phyloP scores from a whole-genome alignment of 2,329 filamentous ascomycete genomes.

The Alternaria metachromatica region DNA sequence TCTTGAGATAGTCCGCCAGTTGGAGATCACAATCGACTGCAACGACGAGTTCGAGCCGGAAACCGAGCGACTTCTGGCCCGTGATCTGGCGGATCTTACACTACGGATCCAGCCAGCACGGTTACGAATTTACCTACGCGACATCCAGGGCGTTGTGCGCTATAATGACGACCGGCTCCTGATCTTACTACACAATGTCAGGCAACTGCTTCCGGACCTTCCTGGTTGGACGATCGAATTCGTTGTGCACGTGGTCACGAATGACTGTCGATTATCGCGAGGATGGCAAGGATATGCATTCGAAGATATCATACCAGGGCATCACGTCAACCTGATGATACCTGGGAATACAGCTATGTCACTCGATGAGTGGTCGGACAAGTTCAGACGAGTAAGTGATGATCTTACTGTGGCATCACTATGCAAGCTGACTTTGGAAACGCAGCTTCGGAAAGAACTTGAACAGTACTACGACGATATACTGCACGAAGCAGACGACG shows the following conservation, averaged over 20 bases:
- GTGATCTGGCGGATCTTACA: neutral
- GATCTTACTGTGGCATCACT: neutral
- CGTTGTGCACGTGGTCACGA: neutral
- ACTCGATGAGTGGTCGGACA: neutral
- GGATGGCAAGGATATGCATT: neutral
- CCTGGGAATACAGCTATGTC: neutral
- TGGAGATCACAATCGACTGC: neutral
- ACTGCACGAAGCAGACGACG: neutral
- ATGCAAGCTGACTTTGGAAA: neutral
- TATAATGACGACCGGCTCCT: neutral
- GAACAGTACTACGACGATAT: neutral
- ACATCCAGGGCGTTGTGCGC: neutral
- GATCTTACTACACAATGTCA: neutral
- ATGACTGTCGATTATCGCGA: neutral
- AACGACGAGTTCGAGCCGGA: neutral
- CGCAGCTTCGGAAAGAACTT: neutral
- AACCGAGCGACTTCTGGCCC: neutral
- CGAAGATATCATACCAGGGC: neutral
- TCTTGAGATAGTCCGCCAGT: neutral
- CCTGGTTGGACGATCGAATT: neutral
- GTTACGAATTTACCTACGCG: neutral
- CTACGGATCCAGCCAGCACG: neutral
- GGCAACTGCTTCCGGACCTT: neutral
- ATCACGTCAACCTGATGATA: neutral
- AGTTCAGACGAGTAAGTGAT: neutral